Conservation (phyloP, 2,329 filamentous ascomycete species). For the Pestalotiopsis fici region DNA sequence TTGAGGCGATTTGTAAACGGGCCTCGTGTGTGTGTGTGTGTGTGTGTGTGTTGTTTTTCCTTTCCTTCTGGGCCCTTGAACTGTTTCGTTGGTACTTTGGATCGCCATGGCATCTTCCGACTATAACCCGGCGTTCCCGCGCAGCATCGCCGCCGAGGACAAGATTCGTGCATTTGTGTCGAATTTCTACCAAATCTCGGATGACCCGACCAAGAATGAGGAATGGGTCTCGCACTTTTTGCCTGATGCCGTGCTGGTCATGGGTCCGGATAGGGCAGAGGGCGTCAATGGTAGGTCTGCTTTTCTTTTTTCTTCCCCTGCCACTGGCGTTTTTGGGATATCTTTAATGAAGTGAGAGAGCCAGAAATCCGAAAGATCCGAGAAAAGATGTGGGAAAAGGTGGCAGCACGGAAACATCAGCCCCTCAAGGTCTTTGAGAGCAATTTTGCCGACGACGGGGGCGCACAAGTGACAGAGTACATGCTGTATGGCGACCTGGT, state of each 20-base stretch:
- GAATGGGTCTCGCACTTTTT: constrained; percentile 44
- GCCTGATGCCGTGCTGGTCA: constrained; percentile 40
- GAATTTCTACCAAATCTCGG: constrained; percentile 45
- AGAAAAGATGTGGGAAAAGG: constrained; percentile 43
- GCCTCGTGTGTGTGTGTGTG: too few relatives aligned
- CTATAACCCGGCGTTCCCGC: constrained; percentile 30
- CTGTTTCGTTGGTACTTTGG: too few relatives aligned
- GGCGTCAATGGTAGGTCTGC: constrained; percentile 32
- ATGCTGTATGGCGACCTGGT: constrained; percentile 31
- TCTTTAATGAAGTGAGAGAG: too few relatives aligned
- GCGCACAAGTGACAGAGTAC: constrained; percentile 32
- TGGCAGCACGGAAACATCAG: constrained; percentile 40
- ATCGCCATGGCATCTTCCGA: background rate
- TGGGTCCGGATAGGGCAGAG: constrained; percentile 39
- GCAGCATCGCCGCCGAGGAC: constrained; percentile 14
- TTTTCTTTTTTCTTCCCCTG: background rate
- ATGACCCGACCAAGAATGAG: constrained; percentile 39
- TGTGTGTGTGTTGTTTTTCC: too few relatives aligned
- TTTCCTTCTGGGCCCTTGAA: too few relatives aligned
- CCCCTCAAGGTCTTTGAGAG: constrained; percentile 44
- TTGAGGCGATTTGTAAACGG: too few relatives aligned
- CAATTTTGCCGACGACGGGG: constrained; percentile 28
- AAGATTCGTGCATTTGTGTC: constrained; percentile 37
- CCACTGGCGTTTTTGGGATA: background rate
- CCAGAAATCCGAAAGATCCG: constrained; percentile 44